Conservation (phyloP, 192 early-diverging fungal species). For the Rhizophagus sp. region DNA sequence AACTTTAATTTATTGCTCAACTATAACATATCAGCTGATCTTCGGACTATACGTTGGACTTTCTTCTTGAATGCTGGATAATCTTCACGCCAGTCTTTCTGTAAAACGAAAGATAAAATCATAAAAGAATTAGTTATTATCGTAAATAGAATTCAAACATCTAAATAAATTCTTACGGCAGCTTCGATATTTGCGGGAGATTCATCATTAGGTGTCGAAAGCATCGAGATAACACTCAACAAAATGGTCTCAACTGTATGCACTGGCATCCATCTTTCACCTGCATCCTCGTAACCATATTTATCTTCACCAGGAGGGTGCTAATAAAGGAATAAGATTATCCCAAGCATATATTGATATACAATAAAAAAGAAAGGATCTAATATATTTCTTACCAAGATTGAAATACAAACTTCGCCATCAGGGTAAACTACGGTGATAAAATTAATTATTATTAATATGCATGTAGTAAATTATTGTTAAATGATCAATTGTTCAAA, state of each 20-base stretch:
- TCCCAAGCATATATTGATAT: background rate
- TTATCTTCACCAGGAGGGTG: slow-evolving; percentile 83
- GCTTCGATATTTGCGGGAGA: slow-evolving; percentile 95
- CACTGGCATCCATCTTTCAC: slow-evolving; percentile 94
- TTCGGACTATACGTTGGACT: slow-evolving; percentile 61
- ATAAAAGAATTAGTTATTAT: background rate
- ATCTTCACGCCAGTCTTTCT: slow-evolving; percentile 81
- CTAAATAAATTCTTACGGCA: slow-evolving; percentile 60
- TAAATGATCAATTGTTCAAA: background rate
- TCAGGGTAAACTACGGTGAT: slow-evolving; percentile 69
- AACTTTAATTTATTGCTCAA: background rate
- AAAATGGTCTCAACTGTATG: slow-evolving; percentile 95
- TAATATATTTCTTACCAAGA: slow-evolving; percentile 67
- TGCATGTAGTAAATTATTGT: background rate
- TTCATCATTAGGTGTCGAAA: slow-evolving; percentile 91
- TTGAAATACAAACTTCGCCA: slow-evolving; percentile 96
- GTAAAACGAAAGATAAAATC: slow-evolving; percentile 10
- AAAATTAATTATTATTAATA: slow-evolving; percentile 4
- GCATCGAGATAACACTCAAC: slow-evolving; percentile 88
- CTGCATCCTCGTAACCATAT: slow-evolving; percentile 87
- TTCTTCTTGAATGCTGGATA: slow-evolving; percentile 71
- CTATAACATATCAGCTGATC: background rate
- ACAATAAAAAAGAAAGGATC: background rate
- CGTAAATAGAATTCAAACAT: background rate
- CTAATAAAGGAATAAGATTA: slow-evolving; percentile 32